Evolutionary conservation across 352 stramenopile genomes (phyloP), one percentile per base, ranked within the genome.

Genomic region (Halophytophthora batemanensis): DNA sequence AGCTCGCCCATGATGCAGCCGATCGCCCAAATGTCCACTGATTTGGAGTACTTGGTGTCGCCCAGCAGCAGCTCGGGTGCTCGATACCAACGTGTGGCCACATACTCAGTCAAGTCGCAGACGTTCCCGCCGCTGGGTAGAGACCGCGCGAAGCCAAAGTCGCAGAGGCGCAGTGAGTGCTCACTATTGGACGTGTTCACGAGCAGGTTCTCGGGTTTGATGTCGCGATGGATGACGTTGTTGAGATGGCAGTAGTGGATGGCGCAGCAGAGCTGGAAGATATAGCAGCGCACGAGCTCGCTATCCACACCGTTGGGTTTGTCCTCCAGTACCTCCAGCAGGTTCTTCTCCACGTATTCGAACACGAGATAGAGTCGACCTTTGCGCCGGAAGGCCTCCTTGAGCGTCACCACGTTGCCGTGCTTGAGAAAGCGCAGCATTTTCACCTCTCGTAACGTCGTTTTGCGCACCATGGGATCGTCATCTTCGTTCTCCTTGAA

Each of bases 121-220:
- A 61, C 69, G 10, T 97, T 70, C 0, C 71, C 66, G 18, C 86
- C 85, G 31, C 25, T 69, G 31, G 66, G 71, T 29, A 98, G 80
- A 1, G 93, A 79, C 2, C 90, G 92, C 6, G 88, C 87, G 45
- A 91, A 97, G 15, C 97, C 97, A 87, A 99, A 99, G 77, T 99
- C 97, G 67, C 97, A 99, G 25, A 99, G 70, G 47, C 98, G 98
- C 14, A 99, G 65, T 33, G 98, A 86, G 50, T 98, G 96, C 48
- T 98, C 89, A 1, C 90, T 87, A 23, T 87, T 96, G 28, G 84
- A 82, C 3, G 93, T 87, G 69, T 99, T 96, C 36, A 99, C 87
- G 13, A 99, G 74, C 40, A 99, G 64, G 69, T 99, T 99, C 64
- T 99, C 96, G 19, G 97, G 97, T 65, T 99, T 99, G 71, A 99